A percentile compares a stretch with the other conserved stretches of the same genome.
phyloP scores from a whole-genome alignment of 1,139 yeast genomes.

The Debaryomyces sp. region DNA sequence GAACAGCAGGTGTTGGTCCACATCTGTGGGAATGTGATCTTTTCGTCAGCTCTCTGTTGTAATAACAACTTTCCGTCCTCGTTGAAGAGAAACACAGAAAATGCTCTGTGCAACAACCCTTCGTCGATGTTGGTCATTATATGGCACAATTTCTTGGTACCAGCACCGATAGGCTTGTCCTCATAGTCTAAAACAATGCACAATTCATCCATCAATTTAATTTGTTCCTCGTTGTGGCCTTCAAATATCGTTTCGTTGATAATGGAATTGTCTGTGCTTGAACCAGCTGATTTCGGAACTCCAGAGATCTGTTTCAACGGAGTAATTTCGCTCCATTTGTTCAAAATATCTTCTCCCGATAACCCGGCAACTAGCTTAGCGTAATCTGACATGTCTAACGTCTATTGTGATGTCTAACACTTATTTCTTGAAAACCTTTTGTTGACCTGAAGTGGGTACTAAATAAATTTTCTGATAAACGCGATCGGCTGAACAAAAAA shows the following conservation, averaged over 20 bases:
- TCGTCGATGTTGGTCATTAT: slow-evolving; percentile 81
- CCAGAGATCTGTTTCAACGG: slow-evolving; percentile 55
- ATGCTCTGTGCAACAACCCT: slow-evolving; percentile 93
- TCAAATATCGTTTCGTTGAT: slow-evolving; percentile 49
- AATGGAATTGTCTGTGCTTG: slow-evolving; percentile 21
- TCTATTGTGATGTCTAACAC: background rate
- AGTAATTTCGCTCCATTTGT: slow-evolving; percentile 65
- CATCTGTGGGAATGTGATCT: slow-evolving; percentile 92
- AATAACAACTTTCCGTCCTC: slow-evolving; percentile 73
- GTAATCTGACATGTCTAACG: slow-evolving; percentile 30
- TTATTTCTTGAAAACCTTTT: background rate
- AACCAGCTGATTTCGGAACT: slow-evolving; percentile 38
- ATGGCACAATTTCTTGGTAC: slow-evolving; percentile 91
- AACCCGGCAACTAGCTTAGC: slow-evolving; percentile 57
- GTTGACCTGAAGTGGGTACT: slow-evolving; percentile 1
- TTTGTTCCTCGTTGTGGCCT: slow-evolving; percentile 94
- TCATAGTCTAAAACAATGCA: slow-evolving; percentile 91
- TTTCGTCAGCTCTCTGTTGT: slow-evolving; percentile 95
- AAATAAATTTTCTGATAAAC: slow-evolving; percentile 4
- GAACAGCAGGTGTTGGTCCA: slow-evolving; percentile 99
- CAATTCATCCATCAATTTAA: slow-evolving; percentile 92
- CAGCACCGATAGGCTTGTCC: slow-evolving; percentile 89
- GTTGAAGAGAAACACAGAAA: slow-evolving; percentile 89
- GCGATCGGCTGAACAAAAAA: slow-evolving; percentile 3
- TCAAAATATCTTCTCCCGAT: slow-evolving; percentile 50